Evolutionary conservation across 192 early-diverging fungal species (phyloP).

Genomic region (Linnemannia hyalina): DNA sequence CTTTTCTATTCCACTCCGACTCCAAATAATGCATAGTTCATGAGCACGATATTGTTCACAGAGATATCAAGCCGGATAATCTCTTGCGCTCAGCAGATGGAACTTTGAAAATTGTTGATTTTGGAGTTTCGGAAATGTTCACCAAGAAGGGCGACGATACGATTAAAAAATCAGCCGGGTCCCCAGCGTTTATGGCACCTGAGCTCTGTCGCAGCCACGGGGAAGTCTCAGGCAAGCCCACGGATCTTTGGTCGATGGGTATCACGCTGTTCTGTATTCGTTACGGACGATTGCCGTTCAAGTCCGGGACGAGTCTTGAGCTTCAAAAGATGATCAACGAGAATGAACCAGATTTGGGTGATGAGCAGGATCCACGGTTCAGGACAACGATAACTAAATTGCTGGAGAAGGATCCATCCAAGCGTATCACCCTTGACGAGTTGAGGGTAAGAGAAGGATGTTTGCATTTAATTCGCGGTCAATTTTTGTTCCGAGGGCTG

Average conservation of each 20-base stretch:
- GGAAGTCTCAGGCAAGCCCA: slow-evolving; percentile 78
- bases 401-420: slow-evolving; percentile 80
- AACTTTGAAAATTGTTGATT: slow-evolving; percentile 95
- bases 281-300: slow-evolving; percentile 88
- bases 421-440: slow-evolving; percentile 81
- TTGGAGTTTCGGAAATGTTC: slow-evolving; percentile 97
- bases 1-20: slow-evolving; percentile 2
- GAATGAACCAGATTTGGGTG: slow-evolving; percentile 52
- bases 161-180: slow-evolving; percentile 84
- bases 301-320: slow-evolving; percentile 76
- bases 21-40: slow-evolving; percentile 72
- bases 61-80: slow-evolving; percentile 96
- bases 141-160: slow-evolving; percentile 74
- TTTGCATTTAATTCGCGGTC: not conserved
- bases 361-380: slow-evolving; percentile 59
- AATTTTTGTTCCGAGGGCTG: not conserved
- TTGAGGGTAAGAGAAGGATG: slow-evolving; percentile 67
- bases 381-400: slow-evolving; percentile 71
- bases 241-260: slow-evolving; percentile 95
- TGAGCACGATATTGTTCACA: slow-evolving; percentile 93
- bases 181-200: slow-evolving; percentile 91
- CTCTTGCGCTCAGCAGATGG: slow-evolving; percentile 83
- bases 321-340: slow-evolving; percentile 82
- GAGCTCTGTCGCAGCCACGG: slow-evolving; percentile 72
- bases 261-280: slow-evolving; percentile 89